These are phyloP conservation scores for Panaeolus cyanescens DNA, from an alignment of 768 basidiomycete genomes.

Conservation along the genomic window DNA sequence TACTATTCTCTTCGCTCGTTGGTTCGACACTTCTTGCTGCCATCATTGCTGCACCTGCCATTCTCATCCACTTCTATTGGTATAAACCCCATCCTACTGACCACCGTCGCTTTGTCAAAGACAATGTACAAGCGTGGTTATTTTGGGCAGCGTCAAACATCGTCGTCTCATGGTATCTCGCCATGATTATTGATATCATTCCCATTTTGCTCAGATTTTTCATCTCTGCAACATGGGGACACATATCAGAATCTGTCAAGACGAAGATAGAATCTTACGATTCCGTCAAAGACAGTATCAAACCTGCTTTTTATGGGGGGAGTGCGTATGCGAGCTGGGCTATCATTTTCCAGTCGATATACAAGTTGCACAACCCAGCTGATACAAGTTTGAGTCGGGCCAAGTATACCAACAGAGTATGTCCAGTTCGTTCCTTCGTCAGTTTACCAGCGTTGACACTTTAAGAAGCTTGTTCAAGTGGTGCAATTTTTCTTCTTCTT, in stretches of 20 bases:
- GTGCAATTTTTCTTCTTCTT: conserved; percentile 79
- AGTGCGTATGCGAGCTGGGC: conserved; percentile 75
- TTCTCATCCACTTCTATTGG: conserved; percentile 73
- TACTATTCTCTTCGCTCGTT: conserved; percentile 72
- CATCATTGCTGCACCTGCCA: conserved; percentile 58
- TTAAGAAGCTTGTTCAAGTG: conserved; percentile 54
- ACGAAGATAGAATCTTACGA: conserved; percentile 68
- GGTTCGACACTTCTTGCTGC: conserved; percentile 70
- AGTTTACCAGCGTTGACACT: background rate
- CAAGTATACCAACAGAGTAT: conserved; percentile 58
- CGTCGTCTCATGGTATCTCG: conserved; percentile 78
- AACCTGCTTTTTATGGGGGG: conserved; percentile 73
- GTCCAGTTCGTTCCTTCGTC: conserved; percentile 2
- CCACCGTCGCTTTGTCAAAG: conserved; percentile 58
- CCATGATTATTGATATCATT: conserved; percentile 68
- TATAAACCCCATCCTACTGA: conserved; percentile 59
- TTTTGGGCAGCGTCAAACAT: conserved; percentile 83
- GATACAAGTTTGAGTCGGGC: conserved; percentile 50
- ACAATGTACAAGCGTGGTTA: conserved; percentile 76
- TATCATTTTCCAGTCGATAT: conserved; percentile 73
- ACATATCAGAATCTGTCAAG: conserved; percentile 71
- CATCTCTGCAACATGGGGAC: conserved; percentile 70
- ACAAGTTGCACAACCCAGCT: conserved; percentile 47
- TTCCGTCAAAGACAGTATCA: conserved; percentile 67
- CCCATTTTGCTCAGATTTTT: conserved; percentile 54